A percentile compares a stretch with the other conserved stretches of the same genome.
Conservation (phyloP, 768 basidiomycete genomes). For the Amanita thiersii region DNA sequence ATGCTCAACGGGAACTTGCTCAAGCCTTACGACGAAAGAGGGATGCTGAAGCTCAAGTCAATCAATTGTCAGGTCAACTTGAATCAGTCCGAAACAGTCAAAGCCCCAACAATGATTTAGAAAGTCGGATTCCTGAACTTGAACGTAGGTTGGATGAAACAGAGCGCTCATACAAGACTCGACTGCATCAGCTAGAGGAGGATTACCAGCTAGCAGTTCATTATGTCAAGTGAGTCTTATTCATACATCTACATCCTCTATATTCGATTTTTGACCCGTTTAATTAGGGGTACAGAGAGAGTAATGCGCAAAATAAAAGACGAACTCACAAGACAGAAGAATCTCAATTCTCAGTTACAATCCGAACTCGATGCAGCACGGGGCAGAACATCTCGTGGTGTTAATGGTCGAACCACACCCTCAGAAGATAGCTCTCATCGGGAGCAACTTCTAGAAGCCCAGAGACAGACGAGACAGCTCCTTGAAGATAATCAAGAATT, state of each 20-base stretch:
- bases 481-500: slow-evolving; percentile 72
- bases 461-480: slow-evolving; percentile 67
- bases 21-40: slow-evolving; percentile 57
- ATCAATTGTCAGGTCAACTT: slow-evolving; percentile 55
- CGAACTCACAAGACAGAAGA: slow-evolving; percentile 88
- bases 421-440: slow-evolving; percentile 73
- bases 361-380: slow-evolving; percentile 70
- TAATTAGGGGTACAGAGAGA: slow-evolving; percentile 84
- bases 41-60: slow-evolving; percentile 67
- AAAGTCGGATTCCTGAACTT: slow-evolving; percentile 45
- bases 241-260: slow-evolving; percentile 1
- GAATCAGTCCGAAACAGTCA: slow-evolving; percentile 59
- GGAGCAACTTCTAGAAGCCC: slow-evolving; percentile 65
- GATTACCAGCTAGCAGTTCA: slow-evolving; percentile 96
- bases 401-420: slow-evolving; percentile 76
- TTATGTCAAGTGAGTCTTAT: slow-evolving; percentile 79
- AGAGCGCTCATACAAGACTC: slow-evolving; percentile 68
- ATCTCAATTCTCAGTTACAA: slow-evolving; percentile 70
- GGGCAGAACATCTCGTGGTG: slow-evolving; percentile 44
- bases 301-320: slow-evolving; percentile 97
- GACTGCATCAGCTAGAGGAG: slow-evolving; percentile 84
- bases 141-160: slow-evolving; percentile 76
- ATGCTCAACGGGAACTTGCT: slow-evolving; percentile 68
- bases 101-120: slow-evolving; percentile 19
- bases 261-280: slow-evolving; percentile 12